Evolutionary conservation across 306 rosid species (phyloP).

Genomic region (Dryas drummondii): DNA sequence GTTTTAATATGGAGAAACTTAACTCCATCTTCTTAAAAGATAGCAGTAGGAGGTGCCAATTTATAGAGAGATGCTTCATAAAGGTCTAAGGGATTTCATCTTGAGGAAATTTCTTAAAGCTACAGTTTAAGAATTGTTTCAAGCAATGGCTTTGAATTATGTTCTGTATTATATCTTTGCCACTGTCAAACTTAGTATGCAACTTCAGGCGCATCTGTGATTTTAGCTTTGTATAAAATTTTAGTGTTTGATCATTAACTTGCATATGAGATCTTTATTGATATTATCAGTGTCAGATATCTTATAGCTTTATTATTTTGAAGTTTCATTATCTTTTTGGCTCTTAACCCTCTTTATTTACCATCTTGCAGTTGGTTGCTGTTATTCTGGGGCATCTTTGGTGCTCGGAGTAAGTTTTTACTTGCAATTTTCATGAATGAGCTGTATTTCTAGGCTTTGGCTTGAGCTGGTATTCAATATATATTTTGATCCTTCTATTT

Average conservation of each 20-base stretch:
- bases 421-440: neutral
- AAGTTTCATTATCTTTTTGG: slow-evolving; percentile 6
- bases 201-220: neutral
- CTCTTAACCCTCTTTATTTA: slow-evolving; percentile 19
- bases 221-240: neutral
- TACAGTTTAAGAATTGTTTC: neutral
- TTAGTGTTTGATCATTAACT: neutral
- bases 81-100: neutral
- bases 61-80: neutral
- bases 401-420: slow-evolving; percentile 83
- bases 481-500: slow-evolving; percentile 19
- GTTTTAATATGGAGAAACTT: neutral
- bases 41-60: neutral
- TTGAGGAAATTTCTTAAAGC: neutral
- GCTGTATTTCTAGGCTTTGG: slow-evolving; percentile 15
- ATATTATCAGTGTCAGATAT: neutral
- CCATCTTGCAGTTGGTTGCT: slow-evolving; percentile 74
- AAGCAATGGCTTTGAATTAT: neutral
- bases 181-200: neutral
- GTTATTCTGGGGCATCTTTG: slow-evolving; percentile 89
- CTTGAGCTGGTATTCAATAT: slow-evolving; percentile 13
- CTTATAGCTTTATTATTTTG: neutral
- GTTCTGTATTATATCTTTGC: neutral
- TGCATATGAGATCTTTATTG: neutral
- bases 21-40: neutral